Percentiles rank a stretch among this genome's conserved stretches.
phyloP scores from a whole-genome alignment of 148 eudicot genomes.

The Simmondsia chinensis region DNA sequence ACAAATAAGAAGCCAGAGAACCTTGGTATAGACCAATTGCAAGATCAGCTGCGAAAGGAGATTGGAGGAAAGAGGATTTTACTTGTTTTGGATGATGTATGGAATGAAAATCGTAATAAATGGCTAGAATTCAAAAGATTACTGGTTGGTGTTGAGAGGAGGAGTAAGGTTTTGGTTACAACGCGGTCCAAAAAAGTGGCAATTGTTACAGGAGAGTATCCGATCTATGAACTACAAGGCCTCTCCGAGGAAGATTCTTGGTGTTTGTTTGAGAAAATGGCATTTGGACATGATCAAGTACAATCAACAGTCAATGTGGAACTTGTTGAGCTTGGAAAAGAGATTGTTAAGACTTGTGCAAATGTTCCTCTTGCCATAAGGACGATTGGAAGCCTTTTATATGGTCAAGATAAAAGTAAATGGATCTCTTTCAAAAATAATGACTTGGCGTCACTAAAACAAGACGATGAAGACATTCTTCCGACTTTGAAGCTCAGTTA shows the following conservation, averaged over 20 bases:
- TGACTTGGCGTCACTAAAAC: conserved; percentile 12
- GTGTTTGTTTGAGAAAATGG: conserved; percentile 19
- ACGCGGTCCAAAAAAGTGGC: conserved; percentile 22
- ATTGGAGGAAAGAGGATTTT: conserved; percentile 10
- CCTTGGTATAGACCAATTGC: conserved; percentile 6
- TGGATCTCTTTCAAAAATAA: conserved; percentile 20
- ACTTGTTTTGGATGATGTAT: conserved; percentile 25
- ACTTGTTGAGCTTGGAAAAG: conserved; percentile 14
- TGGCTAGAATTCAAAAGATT: conserved; percentile 9
- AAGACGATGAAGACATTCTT: conserved; percentile 2
- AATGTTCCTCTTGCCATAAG: conserved; percentile 14
- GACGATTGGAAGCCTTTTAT: conserved; percentile 24
- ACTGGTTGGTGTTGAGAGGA: conserved; percentile 4
- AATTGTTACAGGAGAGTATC: conserved; percentile 8
- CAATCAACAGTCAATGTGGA: neutral
- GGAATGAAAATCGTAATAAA: conserved; percentile 10
- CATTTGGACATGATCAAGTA: conserved; percentile 5
- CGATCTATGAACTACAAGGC: conserved; percentile 6
- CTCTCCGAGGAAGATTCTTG: conserved; percentile 17
- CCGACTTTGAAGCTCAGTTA: conserved; percentile 19
- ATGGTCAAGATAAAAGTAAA: conserved; percentile 10
- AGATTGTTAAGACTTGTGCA: conserved; percentile 14
- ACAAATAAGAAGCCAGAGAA: neutral
- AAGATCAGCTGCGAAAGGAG: neutral
- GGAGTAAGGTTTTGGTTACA: conserved; percentile 24